These are phyloP conservation scores for Cladophialophora yegresii DNA, from an alignment of 2,329 filamentous ascomycete genomes.

Conservation along the genomic window DNA sequence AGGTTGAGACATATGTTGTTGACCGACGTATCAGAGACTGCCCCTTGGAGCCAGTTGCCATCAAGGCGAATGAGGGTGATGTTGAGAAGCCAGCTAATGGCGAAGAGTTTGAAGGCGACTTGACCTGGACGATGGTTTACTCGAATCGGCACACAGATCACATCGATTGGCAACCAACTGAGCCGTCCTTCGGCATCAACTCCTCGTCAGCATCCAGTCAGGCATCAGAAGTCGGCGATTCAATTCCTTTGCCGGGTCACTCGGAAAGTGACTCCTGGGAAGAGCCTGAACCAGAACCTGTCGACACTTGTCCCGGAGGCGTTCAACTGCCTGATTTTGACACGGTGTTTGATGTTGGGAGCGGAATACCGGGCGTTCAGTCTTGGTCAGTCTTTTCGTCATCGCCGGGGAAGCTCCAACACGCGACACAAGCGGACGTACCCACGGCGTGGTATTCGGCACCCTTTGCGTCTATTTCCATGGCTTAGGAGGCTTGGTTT, in stretches of 20 bases:
- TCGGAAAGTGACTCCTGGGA: neutral
- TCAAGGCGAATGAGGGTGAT: slow-evolving; percentile 31
- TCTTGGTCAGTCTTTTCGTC: neutral
- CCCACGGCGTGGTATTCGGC: neutral
- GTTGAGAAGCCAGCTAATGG: slow-evolving; percentile 27
- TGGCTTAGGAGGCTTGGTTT: neutral
- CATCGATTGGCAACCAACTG: slow-evolving; percentile 24
- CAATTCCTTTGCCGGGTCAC: neutral
- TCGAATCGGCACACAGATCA: slow-evolving; percentile 7
- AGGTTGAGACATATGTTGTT: slow-evolving; percentile 30
- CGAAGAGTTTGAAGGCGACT: slow-evolving; percentile 30
- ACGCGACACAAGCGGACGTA: neutral
- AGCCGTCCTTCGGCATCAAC: slow-evolving; percentile 26
- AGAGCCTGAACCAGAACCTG: neutral
- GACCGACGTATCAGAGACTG: slow-evolving; percentile 24
- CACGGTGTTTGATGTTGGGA: neutral
- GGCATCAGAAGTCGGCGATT: slow-evolving; percentile 7
- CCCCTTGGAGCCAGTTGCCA: slow-evolving; percentile 31
- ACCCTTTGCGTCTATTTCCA: neutral
- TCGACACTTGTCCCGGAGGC: neutral
- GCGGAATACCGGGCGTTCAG: neutral
- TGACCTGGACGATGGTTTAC: slow-evolving; percentile 35
- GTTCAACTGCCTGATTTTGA: neutral
- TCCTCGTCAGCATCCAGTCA: slow-evolving; percentile 14
- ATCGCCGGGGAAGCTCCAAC: neutral